A percentile compares a stretch with the other conserved stretches of the same genome.
These are phyloP conservation scores for Houttuynia cordata DNA, from an alignment of 164 flowering plant genomes.

Conservation along the genomic window DNA sequence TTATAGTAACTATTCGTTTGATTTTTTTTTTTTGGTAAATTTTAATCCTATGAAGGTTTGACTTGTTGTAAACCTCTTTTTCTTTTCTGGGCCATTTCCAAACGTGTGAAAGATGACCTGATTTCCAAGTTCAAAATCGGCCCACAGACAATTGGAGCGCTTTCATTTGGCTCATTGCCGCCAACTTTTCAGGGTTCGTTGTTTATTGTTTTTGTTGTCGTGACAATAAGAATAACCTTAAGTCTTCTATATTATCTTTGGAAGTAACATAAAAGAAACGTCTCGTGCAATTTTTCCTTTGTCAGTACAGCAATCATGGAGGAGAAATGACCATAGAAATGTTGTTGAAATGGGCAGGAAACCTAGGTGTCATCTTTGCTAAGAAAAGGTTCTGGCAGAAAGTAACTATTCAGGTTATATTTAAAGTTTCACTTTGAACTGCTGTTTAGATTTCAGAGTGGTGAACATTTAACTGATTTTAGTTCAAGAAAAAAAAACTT, in stretches of 20 bases:
- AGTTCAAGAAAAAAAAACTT: not conserved
- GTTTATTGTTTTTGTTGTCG: not conserved
- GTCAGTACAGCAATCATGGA: constrained; percentile 74
- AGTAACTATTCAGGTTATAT: constrained; percentile 33
- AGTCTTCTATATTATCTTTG: no score
- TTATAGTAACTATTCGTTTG: no score
- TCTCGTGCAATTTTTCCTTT: not conserved
- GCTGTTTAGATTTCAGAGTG: not conserved
- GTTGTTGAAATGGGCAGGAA: constrained; percentile 85
- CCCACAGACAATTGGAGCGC: constrained; percentile 70
- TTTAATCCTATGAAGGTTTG: no score
- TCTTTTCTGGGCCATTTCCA: constrained; percentile 73
- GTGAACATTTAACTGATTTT: not conserved
- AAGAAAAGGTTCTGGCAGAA: constrained; percentile 78
- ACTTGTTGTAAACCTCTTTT: not conserved
- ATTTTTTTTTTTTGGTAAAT: no score
- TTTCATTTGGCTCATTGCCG: constrained; percentile 77
- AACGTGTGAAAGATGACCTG: constrained; percentile 66
- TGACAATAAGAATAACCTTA: no score
- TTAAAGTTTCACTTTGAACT: not conserved
- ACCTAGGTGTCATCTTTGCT: constrained; percentile 66
- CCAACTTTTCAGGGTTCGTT: constrained; percentile 89
- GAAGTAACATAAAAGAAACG: no score
- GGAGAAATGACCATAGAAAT: constrained; percentile 95
- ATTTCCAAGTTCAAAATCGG: constrained; percentile 86